These are phyloP conservation scores for Pinus taeda DNA, from an alignment of 75 land plant species.

Conservation along the genomic window DNA sequence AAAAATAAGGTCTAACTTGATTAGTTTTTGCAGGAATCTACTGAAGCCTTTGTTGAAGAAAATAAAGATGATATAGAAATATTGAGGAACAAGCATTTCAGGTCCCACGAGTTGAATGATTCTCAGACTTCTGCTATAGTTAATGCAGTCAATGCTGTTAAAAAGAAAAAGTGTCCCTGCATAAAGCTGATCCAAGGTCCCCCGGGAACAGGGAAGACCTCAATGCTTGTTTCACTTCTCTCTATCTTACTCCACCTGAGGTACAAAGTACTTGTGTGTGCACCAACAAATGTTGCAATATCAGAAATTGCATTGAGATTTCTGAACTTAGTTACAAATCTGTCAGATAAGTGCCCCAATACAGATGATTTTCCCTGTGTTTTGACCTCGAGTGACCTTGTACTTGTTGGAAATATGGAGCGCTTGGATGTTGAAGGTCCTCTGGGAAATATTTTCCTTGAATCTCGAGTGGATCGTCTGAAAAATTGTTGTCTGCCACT, in stretches of 20 bases:
- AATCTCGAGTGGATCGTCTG: slow-evolving; percentile 48
- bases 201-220: slow-evolving; percentile 83
- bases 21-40: background rate
- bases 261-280: slow-evolving; percentile 51
- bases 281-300: slow-evolving; percentile 64
- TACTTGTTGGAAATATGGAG: slow-evolving; percentile 71
- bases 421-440: slow-evolving; percentile 36
- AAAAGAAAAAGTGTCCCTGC: slow-evolving; percentile 10
- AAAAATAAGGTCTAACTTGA: background rate
- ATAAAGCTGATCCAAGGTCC: slow-evolving; percentile 85
- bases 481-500: slow-evolving; percentile 25
- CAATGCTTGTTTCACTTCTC: slow-evolving; percentile 48
- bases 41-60: background rate
- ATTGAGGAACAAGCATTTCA: background rate
- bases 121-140: slow-evolving; percentile 50
- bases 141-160: slow-evolving; percentile 11
- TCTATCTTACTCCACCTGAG: slow-evolving; percentile 21
- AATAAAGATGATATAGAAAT: background rate
- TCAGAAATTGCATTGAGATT: slow-evolving; percentile 38
- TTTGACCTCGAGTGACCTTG: slow-evolving; percentile 43
- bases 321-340: slow-evolving; percentile 17
- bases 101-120: slow-evolving; percentile 28
- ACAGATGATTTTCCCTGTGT: background rate
- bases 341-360: background rate
- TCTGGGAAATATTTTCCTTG: slow-evolving; percentile 49